Evolutionary conservation across 208 protist genomes (phyloP).

Genomic region (Crithidia mellificae): DNA sequence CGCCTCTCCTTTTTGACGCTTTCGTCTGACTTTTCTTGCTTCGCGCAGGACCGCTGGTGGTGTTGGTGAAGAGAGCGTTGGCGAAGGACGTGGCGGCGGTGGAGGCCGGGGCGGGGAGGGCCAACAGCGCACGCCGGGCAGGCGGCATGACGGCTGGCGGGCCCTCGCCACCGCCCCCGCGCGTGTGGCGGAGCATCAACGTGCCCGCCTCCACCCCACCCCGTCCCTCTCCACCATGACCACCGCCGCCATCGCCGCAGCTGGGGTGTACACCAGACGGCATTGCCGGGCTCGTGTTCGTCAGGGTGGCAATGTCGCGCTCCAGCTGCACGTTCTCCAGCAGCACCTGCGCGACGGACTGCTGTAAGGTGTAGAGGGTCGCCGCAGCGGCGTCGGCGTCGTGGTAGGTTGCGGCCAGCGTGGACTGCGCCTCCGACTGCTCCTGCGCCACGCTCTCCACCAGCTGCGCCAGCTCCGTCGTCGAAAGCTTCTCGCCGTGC

Average conservation of each 20-base stretch:
- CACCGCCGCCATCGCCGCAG: too few relatives aligned
- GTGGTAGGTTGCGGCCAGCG: conserved; percentile 18
- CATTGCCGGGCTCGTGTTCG: neutral
- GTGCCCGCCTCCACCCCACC: too few relatives aligned
- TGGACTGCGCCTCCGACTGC: conserved; percentile 1
- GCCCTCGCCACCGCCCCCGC: too few relatives aligned
- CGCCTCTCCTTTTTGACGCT: neutral
- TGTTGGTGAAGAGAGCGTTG: conserved; percentile 9
- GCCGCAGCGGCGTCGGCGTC: conserved; percentile 24
- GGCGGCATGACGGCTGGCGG: neutral
- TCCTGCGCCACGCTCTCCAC: conserved; percentile 15
- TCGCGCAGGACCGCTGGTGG: neutral
- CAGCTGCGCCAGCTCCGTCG: conserved; percentile 30
- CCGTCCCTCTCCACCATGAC: too few relatives aligned
- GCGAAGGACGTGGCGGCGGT: neutral
- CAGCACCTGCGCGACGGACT: conserved; percentile 37
- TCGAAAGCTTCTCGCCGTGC: conserved; percentile 31
- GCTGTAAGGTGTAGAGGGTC: conserved; percentile 44
- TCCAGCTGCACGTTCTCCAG: conserved; percentile 65
- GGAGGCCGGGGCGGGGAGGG: conserved; percentile 5
- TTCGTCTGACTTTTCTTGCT: neutral
- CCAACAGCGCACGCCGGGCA: neutral
- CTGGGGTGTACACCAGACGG: too few relatives aligned
- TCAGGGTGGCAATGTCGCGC: conserved; percentile 30
- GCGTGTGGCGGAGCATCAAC: too few relatives aligned